Percentiles rank a stretch among this genome's conserved stretches.
phyloP scores from a whole-genome alignment of 768 basidiomycete species.

The Cystobasidium onofrii region DNA sequence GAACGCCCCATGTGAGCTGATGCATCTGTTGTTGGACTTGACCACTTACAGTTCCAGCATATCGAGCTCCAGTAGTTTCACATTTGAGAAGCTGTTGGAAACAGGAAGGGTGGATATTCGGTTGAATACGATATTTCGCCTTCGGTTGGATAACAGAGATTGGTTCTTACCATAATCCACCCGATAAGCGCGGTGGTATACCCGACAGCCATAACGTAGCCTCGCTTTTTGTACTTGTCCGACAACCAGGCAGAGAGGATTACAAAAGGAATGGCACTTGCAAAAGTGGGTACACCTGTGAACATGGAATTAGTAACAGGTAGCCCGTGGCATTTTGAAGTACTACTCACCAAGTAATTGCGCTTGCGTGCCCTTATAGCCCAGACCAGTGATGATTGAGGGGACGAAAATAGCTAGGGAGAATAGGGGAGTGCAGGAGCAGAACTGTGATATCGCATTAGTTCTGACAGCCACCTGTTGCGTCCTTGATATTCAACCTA shows the following conservation, averaged over 20 bases:
- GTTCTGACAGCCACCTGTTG: not conserved
- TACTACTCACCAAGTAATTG: not conserved
- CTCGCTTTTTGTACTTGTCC: constrained; percentile 2
- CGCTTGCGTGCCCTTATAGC: constrained; percentile 10
- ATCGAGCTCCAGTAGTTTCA: not conserved
- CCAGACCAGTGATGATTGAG: not conserved
- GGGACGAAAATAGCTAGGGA: constrained; percentile 9
- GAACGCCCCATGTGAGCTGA: not conserved
- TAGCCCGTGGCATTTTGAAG: too few species aligned
- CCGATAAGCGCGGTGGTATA: constrained; percentile 1
- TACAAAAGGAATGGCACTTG: not conserved
- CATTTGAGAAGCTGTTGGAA: constrained; percentile 3
- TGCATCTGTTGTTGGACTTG: not conserved
- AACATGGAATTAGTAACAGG: too few species aligned
- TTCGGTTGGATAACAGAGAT: not conserved
- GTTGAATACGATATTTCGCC: too few species aligned
- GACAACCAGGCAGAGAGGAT: not conserved
- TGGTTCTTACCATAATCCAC: not conserved
- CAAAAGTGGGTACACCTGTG: not conserved
- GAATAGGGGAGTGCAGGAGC: not conserved
- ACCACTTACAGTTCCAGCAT: constrained; percentile 1
- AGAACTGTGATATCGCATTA: not conserved
- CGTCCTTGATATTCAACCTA: not conserved
- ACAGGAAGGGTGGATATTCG: too few species aligned
- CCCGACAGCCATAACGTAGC: not conserved